Evolutionary conservation across 176 grass and related monocot genomes (phyloP), one percentile per base, ranked within the genome.

Genomic region (Thalia dealbata): DNA sequence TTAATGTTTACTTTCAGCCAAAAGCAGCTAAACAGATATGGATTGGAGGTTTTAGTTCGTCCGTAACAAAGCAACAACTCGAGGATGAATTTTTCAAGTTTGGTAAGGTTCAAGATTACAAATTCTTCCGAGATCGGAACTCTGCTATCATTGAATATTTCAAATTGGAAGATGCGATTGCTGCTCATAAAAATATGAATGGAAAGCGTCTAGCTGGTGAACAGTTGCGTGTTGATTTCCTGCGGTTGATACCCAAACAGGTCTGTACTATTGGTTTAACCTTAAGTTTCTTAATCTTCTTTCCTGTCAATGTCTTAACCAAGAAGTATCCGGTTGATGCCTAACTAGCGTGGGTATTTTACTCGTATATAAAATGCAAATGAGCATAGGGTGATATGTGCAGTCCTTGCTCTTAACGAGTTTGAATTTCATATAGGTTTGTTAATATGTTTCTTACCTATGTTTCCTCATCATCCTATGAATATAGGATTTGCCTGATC

Each of bases 181-280:
- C 87, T 48, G 95, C 90, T 77, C 95, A 91, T 64, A 86, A 87
- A 78, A 71, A 75, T 46, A 78, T 99, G 85, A 93, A 99, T 55
- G 85, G 87, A 65, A 83, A 74, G 79, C 66, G 52, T 75, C 73
- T 99, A 41, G 85, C 87, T 65, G 95, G 87, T 55, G 74, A 84
- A 27, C 85, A 88, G 78, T 72, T 99, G 43, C 92, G 90, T 91
- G 90, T 99, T 24, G 95, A 99, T 85, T 99, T 91, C 83, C 87
- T 93, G 79, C 88, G 95, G 68, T 76, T 81, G 52, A 89, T 82
- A 79, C 76, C 79, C 45, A 38, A 38, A 38, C 75, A 51, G 87
- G 90, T 99, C 50, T 64, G 85, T 87, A 64, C 80, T 13, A 12
- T 69, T 51, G 25, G 18, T 3, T 0, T 46, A 26, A 10, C 38